These are phyloP conservation scores for Olyra latifolia DNA, from an alignment of 176 grass and related monocot genomes.

Conservation along the genomic window DNA sequence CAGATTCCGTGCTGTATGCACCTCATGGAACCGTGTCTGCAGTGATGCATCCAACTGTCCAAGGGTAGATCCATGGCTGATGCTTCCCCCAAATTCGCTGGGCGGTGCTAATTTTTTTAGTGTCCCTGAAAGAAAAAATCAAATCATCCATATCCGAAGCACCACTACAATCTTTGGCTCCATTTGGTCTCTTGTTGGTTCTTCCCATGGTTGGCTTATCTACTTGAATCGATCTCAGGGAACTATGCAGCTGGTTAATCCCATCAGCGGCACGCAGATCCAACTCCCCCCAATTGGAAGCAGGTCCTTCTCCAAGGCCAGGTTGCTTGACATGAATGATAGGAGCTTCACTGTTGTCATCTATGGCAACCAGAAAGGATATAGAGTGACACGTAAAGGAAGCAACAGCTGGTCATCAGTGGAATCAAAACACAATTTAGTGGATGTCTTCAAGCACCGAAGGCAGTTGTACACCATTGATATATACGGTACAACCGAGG, in stretches of 20 bases:
- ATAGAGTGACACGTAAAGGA: conserved; percentile 41
- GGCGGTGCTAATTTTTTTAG: conserved; percentile 42
- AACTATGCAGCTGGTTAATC: conserved; percentile 43
- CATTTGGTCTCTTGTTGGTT: conserved; percentile 47
- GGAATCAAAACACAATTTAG: conserved; percentile 29
- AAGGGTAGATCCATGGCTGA: conserved; percentile 54
- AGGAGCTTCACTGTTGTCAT: conserved; percentile 45
- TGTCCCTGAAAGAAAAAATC: conserved; percentile 48
- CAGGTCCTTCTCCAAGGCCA: conserved; percentile 36
- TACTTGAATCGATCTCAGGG: conserved; percentile 27
- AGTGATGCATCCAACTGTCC: conserved; percentile 37
- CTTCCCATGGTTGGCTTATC: conserved; percentile 54
- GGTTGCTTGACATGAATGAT: conserved; percentile 48
- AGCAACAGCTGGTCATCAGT: conserved; percentile 46
- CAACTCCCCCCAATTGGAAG: conserved; percentile 32
- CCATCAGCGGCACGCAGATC: conserved; percentile 30
- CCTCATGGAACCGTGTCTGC: conserved; percentile 49
- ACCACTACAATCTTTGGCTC: conserved; percentile 27
- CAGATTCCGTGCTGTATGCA: conserved; percentile 51
- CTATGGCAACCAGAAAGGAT: conserved; percentile 32
- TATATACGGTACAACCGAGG: conserved; percentile 34
- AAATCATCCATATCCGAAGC: conserved; percentile 29
- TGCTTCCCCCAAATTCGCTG: conserved; percentile 26
- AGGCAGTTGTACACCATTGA: conserved; percentile 48
- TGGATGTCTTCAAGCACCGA: conserved; percentile 49